Conservation (phyloP, 768 basidiomycete genomes). For the Gymnopilus dilepis region DNA sequence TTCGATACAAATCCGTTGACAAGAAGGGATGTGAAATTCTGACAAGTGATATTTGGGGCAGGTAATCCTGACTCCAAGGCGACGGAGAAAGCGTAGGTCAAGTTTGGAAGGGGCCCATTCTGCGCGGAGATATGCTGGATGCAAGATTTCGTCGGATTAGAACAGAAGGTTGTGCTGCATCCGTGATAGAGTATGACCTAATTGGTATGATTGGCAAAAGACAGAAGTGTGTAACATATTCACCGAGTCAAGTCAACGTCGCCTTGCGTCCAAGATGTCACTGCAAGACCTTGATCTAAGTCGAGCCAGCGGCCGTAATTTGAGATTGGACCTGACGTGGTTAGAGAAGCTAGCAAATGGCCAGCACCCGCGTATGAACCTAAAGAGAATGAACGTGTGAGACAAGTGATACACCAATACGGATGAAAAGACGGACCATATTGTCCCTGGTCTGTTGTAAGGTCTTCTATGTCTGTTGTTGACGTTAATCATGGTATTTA, state of each 20-base stretch:
- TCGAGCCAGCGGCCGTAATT: slow-evolving; percentile 73
- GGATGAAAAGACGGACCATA: slow-evolving; percentile 49
- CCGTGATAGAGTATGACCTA: not conserved
- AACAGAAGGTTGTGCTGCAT: slow-evolving; percentile 60
- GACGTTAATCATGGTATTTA: not conserved
- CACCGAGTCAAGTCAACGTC: slow-evolving; percentile 56
- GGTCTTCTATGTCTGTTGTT: slow-evolving; percentile 54
- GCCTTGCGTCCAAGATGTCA: slow-evolving; percentile 64
- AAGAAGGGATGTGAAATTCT: slow-evolving; percentile 57
- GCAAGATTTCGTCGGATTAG: slow-evolving; percentile 66
- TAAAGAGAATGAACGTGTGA: slow-evolving; percentile 29
- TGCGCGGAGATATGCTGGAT: slow-evolving; percentile 53
- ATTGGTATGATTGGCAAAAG: not conserved
- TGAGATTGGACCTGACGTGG: slow-evolving; percentile 41
- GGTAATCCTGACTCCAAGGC: slow-evolving; percentile 53
- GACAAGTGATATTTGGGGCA: slow-evolving; percentile 63
- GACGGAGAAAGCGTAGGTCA: slow-evolving; percentile 55
- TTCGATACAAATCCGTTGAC: slow-evolving; percentile 53
- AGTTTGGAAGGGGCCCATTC: slow-evolving; percentile 22
- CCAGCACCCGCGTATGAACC: slow-evolving; percentile 76
- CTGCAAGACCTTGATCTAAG: slow-evolving; percentile 62
- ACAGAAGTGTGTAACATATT: not conserved
- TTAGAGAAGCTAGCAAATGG: slow-evolving; percentile 56
- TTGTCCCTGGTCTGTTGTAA: slow-evolving; percentile 59
- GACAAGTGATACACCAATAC: not conserved